These are phyloP conservation scores for Ascochyta fabae DNA, from an alignment of 2,329 filamentous ascomycete genomes.

Conservation along the genomic window DNA sequence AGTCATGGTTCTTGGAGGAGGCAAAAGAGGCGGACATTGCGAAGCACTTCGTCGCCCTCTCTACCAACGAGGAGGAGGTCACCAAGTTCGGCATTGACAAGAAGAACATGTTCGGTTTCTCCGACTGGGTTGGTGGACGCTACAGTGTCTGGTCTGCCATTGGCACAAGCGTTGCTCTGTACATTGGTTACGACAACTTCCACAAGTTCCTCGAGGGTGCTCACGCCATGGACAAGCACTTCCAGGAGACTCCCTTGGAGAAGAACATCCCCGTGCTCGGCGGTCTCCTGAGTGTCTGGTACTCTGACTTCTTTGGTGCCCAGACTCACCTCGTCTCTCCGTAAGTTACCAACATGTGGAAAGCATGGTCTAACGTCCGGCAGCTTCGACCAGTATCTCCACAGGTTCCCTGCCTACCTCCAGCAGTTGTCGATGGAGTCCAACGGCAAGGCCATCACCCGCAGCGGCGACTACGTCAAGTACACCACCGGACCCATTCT, in stretches of 20 bases:
- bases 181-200: constrained; percentile 98
- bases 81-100: constrained; percentile 98
- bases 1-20: constrained; percentile 91
- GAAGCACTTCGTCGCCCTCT: constrained; percentile 98
- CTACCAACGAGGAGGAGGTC: constrained; percentile 93
- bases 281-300: constrained; percentile 96
- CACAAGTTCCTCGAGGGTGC: constrained; percentile 92
- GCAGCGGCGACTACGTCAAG: constrained; percentile 85
- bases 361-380: constrained; percentile 12
- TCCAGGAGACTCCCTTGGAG: constrained; percentile 86
- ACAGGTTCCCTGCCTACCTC: constrained; percentile 98
- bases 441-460: constrained; percentile 96
- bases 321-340: constrained; percentile 97
- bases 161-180: constrained; percentile 89
- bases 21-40: constrained; percentile 83
- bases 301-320: constrained; percentile 97
- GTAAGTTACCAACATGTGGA: constrained; percentile 60
- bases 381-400: constrained; percentile 97
- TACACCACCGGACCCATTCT: constrained; percentile 97
- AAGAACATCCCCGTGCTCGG: constrained; percentile 94
- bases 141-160: constrained; percentile 99
- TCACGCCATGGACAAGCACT: constrained; percentile 98
- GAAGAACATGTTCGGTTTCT: constrained; percentile 99
- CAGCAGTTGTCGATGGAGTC: constrained; percentile 99
- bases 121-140: constrained; percentile 96